A percentile compares a stretch with the other conserved stretches of the same genome.
phyloP scores from a whole-genome alignment of 768 basidiomycete genomes.

The Russula compacta region DNA sequence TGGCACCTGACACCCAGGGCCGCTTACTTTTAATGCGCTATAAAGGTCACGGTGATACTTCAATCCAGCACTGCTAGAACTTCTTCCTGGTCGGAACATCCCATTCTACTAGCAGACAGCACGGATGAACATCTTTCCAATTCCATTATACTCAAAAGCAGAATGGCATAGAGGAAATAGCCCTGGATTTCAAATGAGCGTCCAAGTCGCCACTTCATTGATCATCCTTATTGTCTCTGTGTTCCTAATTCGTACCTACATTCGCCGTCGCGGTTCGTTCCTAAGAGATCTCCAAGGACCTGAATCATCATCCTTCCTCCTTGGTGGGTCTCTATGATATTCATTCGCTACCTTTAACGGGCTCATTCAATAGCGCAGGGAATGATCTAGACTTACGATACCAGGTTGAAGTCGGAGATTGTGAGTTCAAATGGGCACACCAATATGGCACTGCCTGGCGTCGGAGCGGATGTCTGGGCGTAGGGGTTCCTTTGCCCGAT shows the following conservation, averaged over 20 bases:
- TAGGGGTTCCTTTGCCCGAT: constrained; percentile 2
- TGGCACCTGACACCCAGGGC: too few relatives aligned
- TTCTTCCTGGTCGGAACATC: too few relatives aligned
- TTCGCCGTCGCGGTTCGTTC: neutral
- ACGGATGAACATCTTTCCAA: neutral
- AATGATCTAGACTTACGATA: neutral
- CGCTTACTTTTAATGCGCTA: too few relatives aligned
- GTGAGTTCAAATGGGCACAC: constrained; percentile 15
- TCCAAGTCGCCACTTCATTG: neutral
- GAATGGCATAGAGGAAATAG: neutral
- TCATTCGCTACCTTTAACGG: constrained; percentile 17
- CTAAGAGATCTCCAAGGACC: neutral
- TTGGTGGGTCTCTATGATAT: neutral
- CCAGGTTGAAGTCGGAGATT: constrained; percentile 20
- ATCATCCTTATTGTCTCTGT: neutral
- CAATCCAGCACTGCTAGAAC: too few relatives aligned
- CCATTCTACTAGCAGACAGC: too few relatives aligned
- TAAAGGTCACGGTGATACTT: too few relatives aligned
- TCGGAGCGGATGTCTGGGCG: constrained; percentile 19
- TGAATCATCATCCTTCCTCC: neutral
- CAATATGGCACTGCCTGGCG: constrained; percentile 21
- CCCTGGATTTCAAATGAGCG: neutral
- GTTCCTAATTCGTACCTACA: neutral
- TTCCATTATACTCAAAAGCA: neutral
- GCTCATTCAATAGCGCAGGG: neutral